Percentiles rank a stretch among this genome's conserved stretches.
Evolutionary conservation across 2,329 filamentous ascomycete genomes (phyloP).

Genomic region (Penicillium janthinellum): DNA sequence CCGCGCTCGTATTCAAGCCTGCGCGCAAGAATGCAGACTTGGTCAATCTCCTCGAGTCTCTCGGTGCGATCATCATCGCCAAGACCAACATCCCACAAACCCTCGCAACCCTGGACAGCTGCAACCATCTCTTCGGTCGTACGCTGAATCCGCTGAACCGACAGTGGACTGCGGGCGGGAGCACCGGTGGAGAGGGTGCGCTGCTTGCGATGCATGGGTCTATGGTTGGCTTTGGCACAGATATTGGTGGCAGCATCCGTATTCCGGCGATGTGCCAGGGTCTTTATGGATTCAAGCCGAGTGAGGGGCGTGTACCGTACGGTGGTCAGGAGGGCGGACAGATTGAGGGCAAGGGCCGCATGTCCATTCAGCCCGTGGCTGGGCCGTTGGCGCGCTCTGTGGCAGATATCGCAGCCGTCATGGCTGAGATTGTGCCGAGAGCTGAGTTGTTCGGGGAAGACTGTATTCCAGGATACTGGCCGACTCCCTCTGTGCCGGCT

Average conservation of each 20-base stretch:
- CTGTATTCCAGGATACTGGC: constrained; percentile 48
- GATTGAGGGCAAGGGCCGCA: constrained; percentile 51
- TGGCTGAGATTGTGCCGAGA: constrained; percentile 54
- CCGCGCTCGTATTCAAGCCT: constrained; percentile 62
- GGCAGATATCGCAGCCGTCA: constrained; percentile 49
- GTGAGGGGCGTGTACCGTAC: constrained; percentile 51
- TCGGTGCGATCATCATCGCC: constrained; percentile 68
- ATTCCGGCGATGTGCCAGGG: constrained; percentile 55
- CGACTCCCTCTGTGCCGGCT: constrained; percentile 10
- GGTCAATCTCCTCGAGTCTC: constrained; percentile 58
- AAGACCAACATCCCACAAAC: constrained; percentile 71
- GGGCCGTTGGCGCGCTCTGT: constrained; percentile 46
- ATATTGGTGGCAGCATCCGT: constrained; percentile 55
- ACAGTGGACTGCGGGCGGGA: constrained; percentile 63
- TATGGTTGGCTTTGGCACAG: constrained; percentile 64
- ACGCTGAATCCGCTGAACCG: constrained; percentile 66
- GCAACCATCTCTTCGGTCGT: constrained; percentile 64
- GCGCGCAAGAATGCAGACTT: constrained; percentile 58
- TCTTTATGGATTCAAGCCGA: constrained; percentile 55
- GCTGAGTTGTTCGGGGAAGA: constrained; percentile 56
- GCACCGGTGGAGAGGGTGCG: constrained; percentile 66
- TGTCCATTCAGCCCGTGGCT: constrained; percentile 53
- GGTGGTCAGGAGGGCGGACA: constrained; percentile 54
- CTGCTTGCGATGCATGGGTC: constrained; percentile 61
- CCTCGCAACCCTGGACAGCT: constrained; percentile 57